Percentiles rank a stretch among this genome's conserved stretches.
These are phyloP conservation scores for Rhodotorula mucilaginosa DNA, from an alignment of 1,284 basidiomycete species.

Conservation along the genomic window DNA sequence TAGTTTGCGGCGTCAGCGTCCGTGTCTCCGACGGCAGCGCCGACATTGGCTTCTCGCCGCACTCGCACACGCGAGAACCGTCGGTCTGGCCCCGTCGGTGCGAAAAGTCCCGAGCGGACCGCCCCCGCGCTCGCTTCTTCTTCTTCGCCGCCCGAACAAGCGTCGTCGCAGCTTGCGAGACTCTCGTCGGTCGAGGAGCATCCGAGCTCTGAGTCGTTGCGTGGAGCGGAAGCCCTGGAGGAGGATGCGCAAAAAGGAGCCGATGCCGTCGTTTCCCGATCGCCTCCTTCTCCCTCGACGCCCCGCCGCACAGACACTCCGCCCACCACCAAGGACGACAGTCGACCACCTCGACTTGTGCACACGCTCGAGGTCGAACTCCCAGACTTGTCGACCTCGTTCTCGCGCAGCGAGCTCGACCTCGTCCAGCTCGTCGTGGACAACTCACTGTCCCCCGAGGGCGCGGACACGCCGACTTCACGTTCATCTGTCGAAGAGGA, in stretches of 20 bases:
- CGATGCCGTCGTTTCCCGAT: too few species aligned
- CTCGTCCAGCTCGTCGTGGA: neutral
- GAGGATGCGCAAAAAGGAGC: too few species aligned
- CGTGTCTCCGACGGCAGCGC: neutral
- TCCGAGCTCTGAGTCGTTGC: neutral
- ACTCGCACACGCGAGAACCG: constrained; percentile 2
- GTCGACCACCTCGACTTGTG: too few species aligned
- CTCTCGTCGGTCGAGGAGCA: neutral
- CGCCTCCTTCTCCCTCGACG: neutral
- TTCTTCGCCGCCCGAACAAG: neutral
- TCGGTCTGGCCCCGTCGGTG: neutral
- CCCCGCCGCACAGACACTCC: neutral
- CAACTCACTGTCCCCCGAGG: too few species aligned
- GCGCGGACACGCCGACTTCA: neutral
- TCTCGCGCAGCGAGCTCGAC: neutral
- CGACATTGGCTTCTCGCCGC: neutral
- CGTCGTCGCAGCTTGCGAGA: too few species aligned
- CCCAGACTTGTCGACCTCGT: constrained; percentile 11
- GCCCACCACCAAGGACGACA: too few species aligned
- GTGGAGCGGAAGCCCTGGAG: neutral
- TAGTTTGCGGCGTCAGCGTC: constrained; percentile 6
- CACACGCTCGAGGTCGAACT: constrained; percentile 3
- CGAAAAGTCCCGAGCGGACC: neutral
- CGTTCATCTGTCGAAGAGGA: neutral
- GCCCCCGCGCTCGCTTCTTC: neutral